Base-by-base conservation (phyloP, 1,284 basidiomycete species). In the Fomitopsis schrenkii region DNA sequence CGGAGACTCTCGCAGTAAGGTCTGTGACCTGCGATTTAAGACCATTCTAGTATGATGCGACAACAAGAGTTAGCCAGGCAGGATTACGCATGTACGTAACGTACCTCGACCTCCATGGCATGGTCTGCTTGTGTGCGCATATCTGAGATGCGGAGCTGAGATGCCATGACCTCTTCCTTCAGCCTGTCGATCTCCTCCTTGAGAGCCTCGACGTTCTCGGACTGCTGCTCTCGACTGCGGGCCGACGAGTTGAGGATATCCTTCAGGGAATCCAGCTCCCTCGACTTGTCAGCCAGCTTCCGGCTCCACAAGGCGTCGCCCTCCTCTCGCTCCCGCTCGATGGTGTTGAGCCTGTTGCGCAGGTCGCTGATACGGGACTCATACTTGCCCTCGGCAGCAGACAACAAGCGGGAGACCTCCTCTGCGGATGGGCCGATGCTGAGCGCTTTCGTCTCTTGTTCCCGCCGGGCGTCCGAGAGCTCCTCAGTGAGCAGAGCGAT, bases 261-360 rank as follows among this genome's bases (percentile, higher is more conserved):
- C 65, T 87, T 84, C 64, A 97, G 71, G 44, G 86, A 81, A 62
- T 97, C 94, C 19, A 90, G 79, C 71, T 96, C 95, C 62, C 82
- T 83, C 28, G 85, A 79, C 70, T 92, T 90, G 66, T 91, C 90
- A 38, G 82, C 82, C 42, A 94, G 75, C 68, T 90, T 95, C 62
- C 81, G 81, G 68, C 89, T 91, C 91, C 94, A 95, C 64, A 93
- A 90, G 42, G 89, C 87, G 67, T 97, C 95, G 35, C 83, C 83
- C 61, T 93, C 92, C 58, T 82, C 85, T 35, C 91, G 80, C 70
- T 95, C 93, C 67, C 81, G 84, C 74, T 94, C 92, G 26, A 84
- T 71, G 19, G 77, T 76, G 10, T 74, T 67, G 19, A 93, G 70
- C 53, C 83, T 82, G 62, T 80, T 76, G 61, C 83, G 83, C 62